Conservation (phyloP, 1,284 basidiomycete genomes). For the Cystobasidium slooffiae region DNA sequence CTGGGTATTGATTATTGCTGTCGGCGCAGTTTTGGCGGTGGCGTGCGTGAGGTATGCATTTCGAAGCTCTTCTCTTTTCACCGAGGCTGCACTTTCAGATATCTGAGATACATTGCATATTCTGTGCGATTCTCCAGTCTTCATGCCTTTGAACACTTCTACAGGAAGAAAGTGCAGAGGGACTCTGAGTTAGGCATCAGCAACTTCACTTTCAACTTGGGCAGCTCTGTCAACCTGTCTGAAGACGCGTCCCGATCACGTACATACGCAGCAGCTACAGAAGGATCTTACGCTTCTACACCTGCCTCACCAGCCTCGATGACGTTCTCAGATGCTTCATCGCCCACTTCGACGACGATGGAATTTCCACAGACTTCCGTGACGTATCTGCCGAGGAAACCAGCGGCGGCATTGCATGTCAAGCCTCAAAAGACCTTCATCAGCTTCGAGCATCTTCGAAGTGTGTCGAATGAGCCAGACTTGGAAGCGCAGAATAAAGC, state of each 20-base stretch:
- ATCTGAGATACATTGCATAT: too few species aligned
- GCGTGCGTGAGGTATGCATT: too few species aligned
- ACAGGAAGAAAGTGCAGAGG: background rate
- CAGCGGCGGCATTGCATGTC: background rate
- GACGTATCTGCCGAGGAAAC: background rate
- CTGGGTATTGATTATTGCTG: too few species aligned
- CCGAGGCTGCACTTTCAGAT: too few species aligned
- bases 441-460: slow-evolving; percentile 10
- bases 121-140: background rate
- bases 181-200: background rate
- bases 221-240: background rate
- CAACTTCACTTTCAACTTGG: slow-evolving; percentile 4
- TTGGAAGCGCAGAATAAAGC: background rate
- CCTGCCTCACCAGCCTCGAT: background rate
- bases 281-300: background rate
- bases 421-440: slow-evolving; percentile 15
- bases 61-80: too few species aligned
- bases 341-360: background rate
- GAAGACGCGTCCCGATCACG: background rate
- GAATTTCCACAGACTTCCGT: slow-evolving; percentile 4
- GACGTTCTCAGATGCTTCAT: slow-evolving; percentile 8
- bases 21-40: too few species aligned
- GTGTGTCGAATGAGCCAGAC: background rate
- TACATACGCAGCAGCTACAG: background rate
- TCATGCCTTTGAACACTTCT: slow-evolving; percentile 18